phyloP scores from a whole-genome alignment of 208 protist species.

The Entamoeba moshkovskii region DNA sequence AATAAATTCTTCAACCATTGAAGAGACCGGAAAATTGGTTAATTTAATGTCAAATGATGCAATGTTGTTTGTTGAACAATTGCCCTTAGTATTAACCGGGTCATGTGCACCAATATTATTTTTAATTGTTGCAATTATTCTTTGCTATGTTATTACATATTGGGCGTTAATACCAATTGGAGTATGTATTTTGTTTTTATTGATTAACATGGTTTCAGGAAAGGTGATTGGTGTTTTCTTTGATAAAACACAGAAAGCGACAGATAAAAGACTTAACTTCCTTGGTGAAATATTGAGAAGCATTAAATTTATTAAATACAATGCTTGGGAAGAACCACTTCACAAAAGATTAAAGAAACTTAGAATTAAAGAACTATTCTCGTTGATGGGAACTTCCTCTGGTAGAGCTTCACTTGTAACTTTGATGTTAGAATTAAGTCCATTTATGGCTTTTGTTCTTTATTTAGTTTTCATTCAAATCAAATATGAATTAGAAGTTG shows the following conservation, averaged over 20 bases:
- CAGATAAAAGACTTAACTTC: conserved; percentile 41
- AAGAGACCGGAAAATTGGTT: conserved; percentile 42
- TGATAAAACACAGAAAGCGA: background rate
- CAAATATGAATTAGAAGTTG: background rate
- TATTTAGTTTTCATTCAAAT: background rate
- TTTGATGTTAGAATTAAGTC: background rate
- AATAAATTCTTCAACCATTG: background rate
- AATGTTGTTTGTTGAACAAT: conserved; percentile 24
- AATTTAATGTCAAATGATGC: conserved; percentile 47
- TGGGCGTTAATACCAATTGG: background rate
- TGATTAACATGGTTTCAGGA: conserved; percentile 31
- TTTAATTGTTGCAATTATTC: conserved; percentile 21
- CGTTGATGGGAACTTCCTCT: background rate
- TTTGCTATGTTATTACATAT: conserved; percentile 25
- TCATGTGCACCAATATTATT: conserved; percentile 41
- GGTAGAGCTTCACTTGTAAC: background rate
- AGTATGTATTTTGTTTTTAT: conserved; percentile 36
- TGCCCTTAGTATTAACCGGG: conserved; percentile 24
- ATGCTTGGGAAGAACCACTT: conserved; percentile 46
- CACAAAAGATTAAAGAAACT: conserved; percentile 17
- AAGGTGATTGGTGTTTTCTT: background rate
- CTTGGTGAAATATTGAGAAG: conserved; percentile 43
- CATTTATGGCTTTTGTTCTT: conserved; percentile 5
- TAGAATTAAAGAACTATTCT: conserved; percentile 10
- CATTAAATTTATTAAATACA: conserved; percentile 52